Conservation (phyloP, 495 filamentous ascomycete genomes). For the Talaromyces ruber region DNA sequence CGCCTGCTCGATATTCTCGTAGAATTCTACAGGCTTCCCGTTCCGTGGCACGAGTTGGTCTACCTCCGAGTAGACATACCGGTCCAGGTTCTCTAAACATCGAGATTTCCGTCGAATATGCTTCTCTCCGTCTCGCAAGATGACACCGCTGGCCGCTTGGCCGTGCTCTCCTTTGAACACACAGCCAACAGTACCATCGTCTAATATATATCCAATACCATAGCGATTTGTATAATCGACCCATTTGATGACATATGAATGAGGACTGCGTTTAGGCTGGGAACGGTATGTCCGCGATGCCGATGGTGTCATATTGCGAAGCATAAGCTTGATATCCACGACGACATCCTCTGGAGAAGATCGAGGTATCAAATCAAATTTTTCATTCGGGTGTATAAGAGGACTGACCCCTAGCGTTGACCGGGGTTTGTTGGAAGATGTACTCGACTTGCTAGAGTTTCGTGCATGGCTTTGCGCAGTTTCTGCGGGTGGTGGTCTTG, state of each 20-base stretch:
- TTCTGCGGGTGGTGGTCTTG: constrained; percentile 4
- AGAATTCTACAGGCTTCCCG: constrained; percentile 63
- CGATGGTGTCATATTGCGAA: constrained; percentile 29
- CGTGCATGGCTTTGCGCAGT: constrained; percentile 14
- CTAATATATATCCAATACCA: constrained; percentile 77
- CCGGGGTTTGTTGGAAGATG: constrained; percentile 21
- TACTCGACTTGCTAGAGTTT: constrained; percentile 24
- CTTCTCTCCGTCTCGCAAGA: constrained; percentile 55
- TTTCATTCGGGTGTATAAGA: constrained; percentile 29
- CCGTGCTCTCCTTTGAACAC: constrained; percentile 60
- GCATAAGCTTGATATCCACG: constrained; percentile 31
- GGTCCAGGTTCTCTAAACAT: constrained; percentile 46
- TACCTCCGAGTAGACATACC: constrained; percentile 47
- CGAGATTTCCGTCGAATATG: constrained; percentile 42
- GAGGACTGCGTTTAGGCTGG: constrained; percentile 23
- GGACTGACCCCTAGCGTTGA: constrained; percentile 32
- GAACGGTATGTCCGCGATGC: constrained; percentile 23
- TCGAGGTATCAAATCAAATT: constrained; percentile 25
- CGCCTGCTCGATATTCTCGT: constrained; percentile 59
- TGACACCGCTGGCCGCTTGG: constrained; percentile 55
- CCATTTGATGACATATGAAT: constrained; percentile 71
- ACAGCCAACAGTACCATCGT: constrained; percentile 75
- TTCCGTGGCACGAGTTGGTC: constrained; percentile 58
- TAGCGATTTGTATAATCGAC: constrained; percentile 93
- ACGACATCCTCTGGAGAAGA: constrained; percentile 34